A percentile compares a stretch with the other conserved stretches of the same genome.
These are phyloP conservation scores for Lentinula guzmanii DNA, from an alignment of 768 basidiomycete genomes.

Conservation along the genomic window DNA sequence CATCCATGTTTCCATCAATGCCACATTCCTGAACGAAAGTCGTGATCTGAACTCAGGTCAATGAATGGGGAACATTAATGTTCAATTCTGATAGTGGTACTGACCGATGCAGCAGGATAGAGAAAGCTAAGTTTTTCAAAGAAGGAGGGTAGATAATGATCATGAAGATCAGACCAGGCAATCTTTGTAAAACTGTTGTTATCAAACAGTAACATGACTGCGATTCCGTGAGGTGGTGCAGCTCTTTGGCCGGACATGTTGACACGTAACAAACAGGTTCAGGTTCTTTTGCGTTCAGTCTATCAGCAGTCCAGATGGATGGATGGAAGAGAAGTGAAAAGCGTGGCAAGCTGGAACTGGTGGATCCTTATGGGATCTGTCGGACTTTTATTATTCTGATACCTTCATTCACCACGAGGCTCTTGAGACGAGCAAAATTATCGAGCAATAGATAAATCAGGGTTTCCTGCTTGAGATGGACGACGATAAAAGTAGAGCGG, in stretches of 20 bases:
- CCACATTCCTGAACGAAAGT: conserved; percentile 3
- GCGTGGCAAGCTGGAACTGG: background rate
- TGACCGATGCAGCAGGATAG: background rate
- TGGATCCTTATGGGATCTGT: conserved; percentile 5
- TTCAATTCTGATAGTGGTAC: background rate
- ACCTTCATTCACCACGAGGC: background rate
- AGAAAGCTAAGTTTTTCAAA: background rate
- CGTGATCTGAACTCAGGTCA: background rate
- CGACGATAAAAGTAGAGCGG: background rate
- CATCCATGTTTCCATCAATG: background rate
- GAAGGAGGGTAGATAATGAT: background rate
- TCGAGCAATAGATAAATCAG: background rate
- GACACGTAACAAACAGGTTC: background rate
- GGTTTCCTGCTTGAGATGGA: background rate
- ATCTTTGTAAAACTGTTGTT: background rate
- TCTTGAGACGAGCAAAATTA: background rate
- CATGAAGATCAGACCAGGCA: conserved; percentile 6
- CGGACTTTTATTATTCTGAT: background rate
- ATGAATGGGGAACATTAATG: background rate
- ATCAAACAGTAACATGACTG: conserved; percentile 4
- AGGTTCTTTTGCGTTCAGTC: background rate
- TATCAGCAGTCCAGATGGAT: background rate
- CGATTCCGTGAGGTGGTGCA: background rate
- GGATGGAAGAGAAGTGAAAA: conserved; percentile 3
- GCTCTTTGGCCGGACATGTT: background rate